A percentile compares a stretch with the other conserved stretches of the same genome.
phyloP scores from a whole-genome alignment of 148 eudicot species.

The Rhododendron ovatum region DNA sequence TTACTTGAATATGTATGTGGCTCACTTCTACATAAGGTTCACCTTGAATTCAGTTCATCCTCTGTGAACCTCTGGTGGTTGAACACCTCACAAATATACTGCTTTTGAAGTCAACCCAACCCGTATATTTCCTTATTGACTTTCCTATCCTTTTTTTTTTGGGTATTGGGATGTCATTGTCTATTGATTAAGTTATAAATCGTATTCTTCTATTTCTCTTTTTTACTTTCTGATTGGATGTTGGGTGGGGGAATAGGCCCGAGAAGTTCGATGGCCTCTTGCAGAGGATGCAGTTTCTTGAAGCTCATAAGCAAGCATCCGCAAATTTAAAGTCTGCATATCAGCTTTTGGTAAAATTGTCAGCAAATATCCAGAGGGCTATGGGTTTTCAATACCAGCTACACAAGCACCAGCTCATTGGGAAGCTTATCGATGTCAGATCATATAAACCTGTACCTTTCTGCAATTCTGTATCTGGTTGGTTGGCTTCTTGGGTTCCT shows the following conservation, averaged over 20 bases:
- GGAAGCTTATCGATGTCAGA: slow-evolving; percentile 20
- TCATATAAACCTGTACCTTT: slow-evolving; percentile 11
- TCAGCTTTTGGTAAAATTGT: slow-evolving; percentile 9
- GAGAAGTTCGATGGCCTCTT: slow-evolving; percentile 22
- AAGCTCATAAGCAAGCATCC: slow-evolving; percentile 16
- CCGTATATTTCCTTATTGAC: neutral
- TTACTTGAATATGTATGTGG: slow-evolving; percentile 27
- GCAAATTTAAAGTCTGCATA: slow-evolving; percentile 14
- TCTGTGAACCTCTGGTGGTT: neutral
- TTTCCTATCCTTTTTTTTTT: neutral
- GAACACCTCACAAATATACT: neutral
- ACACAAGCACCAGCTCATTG: slow-evolving; percentile 21
- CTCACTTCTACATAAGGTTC: neutral
- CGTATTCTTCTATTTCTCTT: neutral
- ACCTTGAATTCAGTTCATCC: neutral
- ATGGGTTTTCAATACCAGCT: slow-evolving; percentile 15
- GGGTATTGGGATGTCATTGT: neutral
- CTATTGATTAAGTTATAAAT: neutral
- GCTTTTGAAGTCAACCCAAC: neutral
- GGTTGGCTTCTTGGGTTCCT: slow-evolving; percentile 25
- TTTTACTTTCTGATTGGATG: slow-evolving; percentile 3
- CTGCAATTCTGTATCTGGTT: slow-evolving; percentile 12
- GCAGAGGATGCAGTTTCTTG: slow-evolving; percentile 21
- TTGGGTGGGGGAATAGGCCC: slow-evolving; percentile 19
- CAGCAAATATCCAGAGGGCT: slow-evolving; percentile 21